A percentile compares a stretch with the other conserved stretches of the same genome.
phyloP scores from a whole-genome alignment of 2,329 filamentous ascomycete species.

The Hypomyces rosellus region DNA sequence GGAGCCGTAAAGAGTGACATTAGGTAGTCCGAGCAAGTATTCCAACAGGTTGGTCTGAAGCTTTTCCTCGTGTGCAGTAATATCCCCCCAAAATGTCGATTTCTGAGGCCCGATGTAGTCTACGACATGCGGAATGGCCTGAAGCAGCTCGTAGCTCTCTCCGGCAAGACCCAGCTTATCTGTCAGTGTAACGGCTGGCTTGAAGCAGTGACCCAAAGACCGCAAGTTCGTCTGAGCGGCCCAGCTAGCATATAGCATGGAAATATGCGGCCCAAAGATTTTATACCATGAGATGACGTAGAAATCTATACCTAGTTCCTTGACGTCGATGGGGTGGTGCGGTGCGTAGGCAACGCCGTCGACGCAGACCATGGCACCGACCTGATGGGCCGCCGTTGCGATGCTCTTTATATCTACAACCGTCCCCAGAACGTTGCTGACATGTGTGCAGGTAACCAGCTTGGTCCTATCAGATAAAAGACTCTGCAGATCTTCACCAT shows the following conservation, averaged over 20 bases:
- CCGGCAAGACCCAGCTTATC: slow-evolving; percentile 64
- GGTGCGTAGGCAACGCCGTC: slow-evolving; percentile 74
- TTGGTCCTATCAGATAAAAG: slow-evolving; percentile 60
- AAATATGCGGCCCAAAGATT: slow-evolving; percentile 70
- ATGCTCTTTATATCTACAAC: slow-evolving; percentile 59
- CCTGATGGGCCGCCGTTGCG: slow-evolving; percentile 43
- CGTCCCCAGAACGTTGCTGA: slow-evolving; percentile 66
- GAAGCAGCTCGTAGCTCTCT: slow-evolving; percentile 63
- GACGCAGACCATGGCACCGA: slow-evolving; percentile 57
- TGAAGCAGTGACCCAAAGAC: slow-evolving; percentile 62
- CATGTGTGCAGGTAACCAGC: slow-evolving; percentile 67
- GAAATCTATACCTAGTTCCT: slow-evolving; percentile 63
- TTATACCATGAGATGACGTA: slow-evolving; percentile 83
- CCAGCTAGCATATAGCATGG: slow-evolving; percentile 60
- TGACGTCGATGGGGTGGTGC: slow-evolving; percentile 63
- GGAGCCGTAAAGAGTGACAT: slow-evolving; percentile 55
- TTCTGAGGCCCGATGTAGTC: slow-evolving; percentile 49
- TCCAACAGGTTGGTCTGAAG: slow-evolving; percentile 54
- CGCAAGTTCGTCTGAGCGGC: slow-evolving; percentile 49
- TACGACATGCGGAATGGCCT: slow-evolving; percentile 54
- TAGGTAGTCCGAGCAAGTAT: slow-evolving; percentile 47
- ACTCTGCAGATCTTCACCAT: slow-evolving; percentile 46
- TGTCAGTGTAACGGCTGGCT: slow-evolving; percentile 50
- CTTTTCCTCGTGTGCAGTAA: slow-evolving; percentile 52
- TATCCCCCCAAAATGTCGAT: slow-evolving; percentile 40